These are phyloP conservation scores for Plasmodium blacklocki DNA, from an alignment of 169 alveolate genomes.

Conservation along the genomic window DNA sequence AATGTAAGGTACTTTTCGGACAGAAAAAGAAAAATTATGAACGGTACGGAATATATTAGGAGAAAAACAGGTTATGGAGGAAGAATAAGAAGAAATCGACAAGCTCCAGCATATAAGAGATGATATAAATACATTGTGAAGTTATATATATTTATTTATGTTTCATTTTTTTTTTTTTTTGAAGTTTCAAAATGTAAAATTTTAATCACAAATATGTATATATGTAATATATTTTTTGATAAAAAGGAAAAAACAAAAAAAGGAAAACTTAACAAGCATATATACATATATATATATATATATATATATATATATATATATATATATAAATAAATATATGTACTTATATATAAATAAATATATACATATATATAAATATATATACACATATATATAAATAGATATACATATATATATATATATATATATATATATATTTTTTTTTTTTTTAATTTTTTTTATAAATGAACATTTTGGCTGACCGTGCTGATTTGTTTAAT, in stretches of 20 bases:
- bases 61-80: slow-evolving; percentile 88
- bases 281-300: neutral
- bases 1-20: slow-evolving; percentile 80
- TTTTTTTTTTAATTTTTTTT: slow-evolving; percentile 15
- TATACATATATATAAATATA: neutral
- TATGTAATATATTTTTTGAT: too few relatives aligned
- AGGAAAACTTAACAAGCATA: neutral
- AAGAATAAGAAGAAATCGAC: slow-evolving; percentile 82
- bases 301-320: neutral
- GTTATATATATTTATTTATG: too few relatives aligned
- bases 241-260: too few relatives aligned
- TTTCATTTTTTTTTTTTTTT: too few relatives aligned
- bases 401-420: neutral
- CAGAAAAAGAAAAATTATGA: slow-evolving; percentile 83
- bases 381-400: too few relatives aligned
- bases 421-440: neutral
- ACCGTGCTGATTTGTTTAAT: slow-evolving; percentile 60
- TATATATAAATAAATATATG: neutral
- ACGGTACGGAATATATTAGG: slow-evolving; percentile 86
- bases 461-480: slow-evolving; percentile 74
- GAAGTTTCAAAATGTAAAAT: too few relatives aligned
- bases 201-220: too few relatives aligned
- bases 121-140: neutral
- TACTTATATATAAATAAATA: neutral
- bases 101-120: slow-evolving; percentile 86